phyloP scores from a whole-genome alignment of 257 asterid genomes.

The Rubia yunnanensis region DNA sequence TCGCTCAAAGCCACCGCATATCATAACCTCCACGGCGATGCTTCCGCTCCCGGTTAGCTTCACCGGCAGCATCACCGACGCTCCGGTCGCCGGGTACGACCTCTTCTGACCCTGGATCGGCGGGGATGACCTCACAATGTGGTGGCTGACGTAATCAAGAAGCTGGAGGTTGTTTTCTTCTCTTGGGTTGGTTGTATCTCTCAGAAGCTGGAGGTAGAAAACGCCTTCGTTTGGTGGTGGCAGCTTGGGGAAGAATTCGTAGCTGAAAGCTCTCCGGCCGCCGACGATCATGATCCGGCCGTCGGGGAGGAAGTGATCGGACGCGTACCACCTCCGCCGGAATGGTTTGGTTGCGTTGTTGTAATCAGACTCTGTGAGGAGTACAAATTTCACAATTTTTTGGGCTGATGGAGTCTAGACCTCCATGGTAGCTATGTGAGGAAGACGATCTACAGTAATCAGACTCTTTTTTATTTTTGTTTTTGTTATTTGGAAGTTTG shows the following conservation, averaged over 20 bases:
- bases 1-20: constrained; percentile 90
- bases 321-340: constrained; percentile 75
- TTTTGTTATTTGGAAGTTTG: no score
- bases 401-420: no score
- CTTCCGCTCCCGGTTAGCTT: constrained; percentile 16
- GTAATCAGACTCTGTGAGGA: no score
- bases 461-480: no score
- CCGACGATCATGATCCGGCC: constrained; percentile 69
- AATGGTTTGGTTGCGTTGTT: no score
- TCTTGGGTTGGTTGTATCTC: constrained; percentile 47
- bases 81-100: constrained; percentile 70
- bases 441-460: no score
- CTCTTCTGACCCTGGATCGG: constrained; percentile 61
- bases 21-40: constrained; percentile 53
- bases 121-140: constrained; percentile 43
- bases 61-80: constrained; percentile 72
- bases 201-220: constrained; percentile 39
- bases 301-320: constrained; percentile 64
- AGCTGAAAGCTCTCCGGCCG: constrained; percentile 60
- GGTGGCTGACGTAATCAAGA: constrained; percentile 40
- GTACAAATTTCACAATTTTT: no score
- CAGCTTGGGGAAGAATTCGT: constrained; percentile 60
- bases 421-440: no score
- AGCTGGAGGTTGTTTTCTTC: constrained; percentile 88
- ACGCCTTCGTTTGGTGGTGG: neutral